These are phyloP conservation scores for Plasmopara viticola DNA, from an alignment of 352 stramenopile species.

Conservation along the genomic window DNA sequence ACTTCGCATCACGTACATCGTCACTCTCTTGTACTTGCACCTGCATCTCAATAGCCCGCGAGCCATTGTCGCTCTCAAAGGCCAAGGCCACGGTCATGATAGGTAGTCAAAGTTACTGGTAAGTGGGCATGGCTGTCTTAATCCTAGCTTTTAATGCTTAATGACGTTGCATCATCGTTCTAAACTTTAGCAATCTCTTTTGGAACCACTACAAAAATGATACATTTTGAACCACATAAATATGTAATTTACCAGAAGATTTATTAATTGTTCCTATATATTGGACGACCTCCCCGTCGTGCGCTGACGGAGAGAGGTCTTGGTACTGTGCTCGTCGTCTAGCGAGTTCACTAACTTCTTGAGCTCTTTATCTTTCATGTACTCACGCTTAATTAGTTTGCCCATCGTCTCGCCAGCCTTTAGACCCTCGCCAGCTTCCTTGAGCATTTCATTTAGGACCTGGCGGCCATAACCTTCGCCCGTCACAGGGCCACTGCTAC, in stretches of 20 bases:
- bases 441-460: conserved; percentile 63
- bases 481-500: conserved; percentile 61
- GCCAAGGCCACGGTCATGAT: conserved; percentile 64
- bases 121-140: neutral
- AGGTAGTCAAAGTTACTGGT: neutral
- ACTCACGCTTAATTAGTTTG: conserved; percentile 65
- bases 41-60: conserved; percentile 60
- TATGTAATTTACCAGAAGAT: too few relatives aligned
- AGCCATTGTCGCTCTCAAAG: conserved; percentile 80
- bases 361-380: conserved; percentile 52
- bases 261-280: neutral
- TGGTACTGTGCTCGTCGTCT: conserved; percentile 25
- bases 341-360: conserved; percentile 28
- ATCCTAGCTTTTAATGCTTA: too few relatives aligned
- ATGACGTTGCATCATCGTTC: too few relatives aligned
- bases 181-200: too few relatives aligned
- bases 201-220: too few relatives aligned
- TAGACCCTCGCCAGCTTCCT: conserved; percentile 52
- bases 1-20: conserved; percentile 37
- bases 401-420: conserved; percentile 68
- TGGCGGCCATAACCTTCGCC: conserved; percentile 64
- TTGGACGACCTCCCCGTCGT: conserved; percentile 13
- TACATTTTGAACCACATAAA: too few relatives aligned
- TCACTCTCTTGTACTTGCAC: conserved; percentile 51
- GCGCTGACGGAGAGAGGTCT: conserved; percentile 44